These are phyloP conservation scores for Ophiostoma triangulosporum DNA, from an alignment of 2,329 filamentous ascomycete genomes.

Conservation along the genomic window DNA sequence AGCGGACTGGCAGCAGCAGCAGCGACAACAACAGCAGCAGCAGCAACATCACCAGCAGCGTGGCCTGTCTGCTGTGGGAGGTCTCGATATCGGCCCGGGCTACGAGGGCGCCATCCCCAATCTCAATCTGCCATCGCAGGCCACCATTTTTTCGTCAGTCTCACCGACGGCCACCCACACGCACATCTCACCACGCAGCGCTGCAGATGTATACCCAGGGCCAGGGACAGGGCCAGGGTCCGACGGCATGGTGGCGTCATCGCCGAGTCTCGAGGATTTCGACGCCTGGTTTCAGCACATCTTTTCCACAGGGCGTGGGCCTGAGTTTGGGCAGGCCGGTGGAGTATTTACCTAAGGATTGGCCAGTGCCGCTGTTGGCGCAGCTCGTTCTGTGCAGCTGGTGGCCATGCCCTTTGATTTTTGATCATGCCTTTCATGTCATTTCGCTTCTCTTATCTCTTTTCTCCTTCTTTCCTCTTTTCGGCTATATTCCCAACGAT, in stretches of 20 bases:
- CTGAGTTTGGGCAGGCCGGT: constrained; percentile 3
- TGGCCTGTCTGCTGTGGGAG: not conserved
- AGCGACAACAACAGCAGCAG: not conserved
- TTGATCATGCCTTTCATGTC: not conserved
- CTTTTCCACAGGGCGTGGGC: constrained; percentile 5
- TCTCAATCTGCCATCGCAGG: not conserved
- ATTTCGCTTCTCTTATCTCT: not conserved
- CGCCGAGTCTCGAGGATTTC: constrained; percentile 12
- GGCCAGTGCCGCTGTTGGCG: too few relatives aligned
- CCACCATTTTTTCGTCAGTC: not conserved
- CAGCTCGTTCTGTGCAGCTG: too few relatives aligned
- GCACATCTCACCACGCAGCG: not conserved
- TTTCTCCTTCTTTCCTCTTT: not conserved
- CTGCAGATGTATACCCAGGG: too few relatives aligned
- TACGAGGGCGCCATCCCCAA: not conserved
- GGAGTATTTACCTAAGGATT: not conserved
- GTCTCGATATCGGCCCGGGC: not conserved
- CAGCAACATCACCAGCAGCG: not conserved
- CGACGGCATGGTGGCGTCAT: not conserved
- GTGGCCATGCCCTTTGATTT: not conserved
- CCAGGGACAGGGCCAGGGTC: not conserved
- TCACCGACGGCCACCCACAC: not conserved
- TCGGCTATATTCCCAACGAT: too few relatives aligned
- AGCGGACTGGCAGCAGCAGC: constrained; percentile 8
- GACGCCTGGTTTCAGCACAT: constrained; percentile 15